These are phyloP conservation scores for Mrakia frigida DNA, from an alignment of 768 basidiomycete species.

Conservation along the genomic window DNA sequence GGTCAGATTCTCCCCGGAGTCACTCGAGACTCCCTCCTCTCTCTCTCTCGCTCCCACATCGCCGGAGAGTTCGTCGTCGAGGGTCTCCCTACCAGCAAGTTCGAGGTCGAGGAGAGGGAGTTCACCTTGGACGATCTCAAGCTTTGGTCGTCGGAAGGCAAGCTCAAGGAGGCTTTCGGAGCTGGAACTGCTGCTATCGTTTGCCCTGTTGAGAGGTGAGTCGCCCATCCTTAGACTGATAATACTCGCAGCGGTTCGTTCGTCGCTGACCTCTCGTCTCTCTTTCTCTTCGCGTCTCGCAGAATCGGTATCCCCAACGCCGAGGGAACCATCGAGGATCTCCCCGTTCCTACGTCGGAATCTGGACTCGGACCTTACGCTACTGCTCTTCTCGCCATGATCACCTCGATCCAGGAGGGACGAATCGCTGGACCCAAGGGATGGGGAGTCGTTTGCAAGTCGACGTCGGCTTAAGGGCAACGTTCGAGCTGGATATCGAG, in stretches of 20 bases:
- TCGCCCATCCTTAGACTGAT: neutral
- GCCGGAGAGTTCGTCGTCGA: slow-evolving; percentile 43
- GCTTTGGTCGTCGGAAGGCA: slow-evolving; percentile 53
- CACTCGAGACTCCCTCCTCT: slow-evolving; percentile 50
- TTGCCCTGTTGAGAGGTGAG: slow-evolving; percentile 43
- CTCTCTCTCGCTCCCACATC: slow-evolving; percentile 62
- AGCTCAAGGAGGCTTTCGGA: slow-evolving; percentile 74
- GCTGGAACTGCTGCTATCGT: slow-evolving; percentile 62
- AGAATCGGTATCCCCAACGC: slow-evolving; percentile 34
- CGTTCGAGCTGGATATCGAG: neutral
- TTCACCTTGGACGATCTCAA: slow-evolving; percentile 59
- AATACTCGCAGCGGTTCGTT: no score
- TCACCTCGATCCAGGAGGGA: slow-evolving; percentile 75
- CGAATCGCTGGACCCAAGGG: slow-evolving; percentile 50
- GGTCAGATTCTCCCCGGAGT: slow-evolving; percentile 31
- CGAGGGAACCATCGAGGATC: slow-evolving; percentile 42
- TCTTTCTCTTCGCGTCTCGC: slow-evolving; percentile 43
- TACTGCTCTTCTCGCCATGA: slow-evolving; percentile 60
- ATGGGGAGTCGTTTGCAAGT: slow-evolving; percentile 22
- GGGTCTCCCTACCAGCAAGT: slow-evolving; percentile 48
- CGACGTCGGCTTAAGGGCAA: neutral
- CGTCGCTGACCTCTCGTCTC: slow-evolving; percentile 55
- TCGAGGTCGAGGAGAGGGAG: slow-evolving; percentile 55
- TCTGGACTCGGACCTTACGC: slow-evolving; percentile 80
- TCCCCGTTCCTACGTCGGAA: slow-evolving; percentile 57